Percentiles rank a stretch among this genome's conserved stretches.
Evolutionary conservation across 371 early-diverging fungal species (phyloP).

Genomic region (Coemansia sp.): DNA sequence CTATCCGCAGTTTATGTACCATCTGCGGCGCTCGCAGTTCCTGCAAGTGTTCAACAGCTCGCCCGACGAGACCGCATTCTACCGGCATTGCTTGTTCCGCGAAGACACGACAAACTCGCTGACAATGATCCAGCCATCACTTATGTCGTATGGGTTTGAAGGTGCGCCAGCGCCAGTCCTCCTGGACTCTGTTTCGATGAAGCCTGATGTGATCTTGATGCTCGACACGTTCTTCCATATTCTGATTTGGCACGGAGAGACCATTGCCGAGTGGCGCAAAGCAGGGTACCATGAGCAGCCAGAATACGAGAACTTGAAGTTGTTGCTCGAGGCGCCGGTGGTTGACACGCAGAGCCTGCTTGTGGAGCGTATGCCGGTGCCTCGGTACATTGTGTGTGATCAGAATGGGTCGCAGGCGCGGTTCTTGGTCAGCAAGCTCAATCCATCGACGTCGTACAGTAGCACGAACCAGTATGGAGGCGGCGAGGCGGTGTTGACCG

Average conservation of each 20-base stretch:
- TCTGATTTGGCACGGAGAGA: slow-evolving; percentile 93
- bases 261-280: slow-evolving; percentile 90
- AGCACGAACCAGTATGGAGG: slow-evolving; percentile 66
- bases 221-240: slow-evolving; percentile 99
- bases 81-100: slow-evolving; percentile 89
- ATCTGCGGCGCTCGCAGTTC: slow-evolving; percentile 96
- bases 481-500: slow-evolving; percentile 88
- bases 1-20: slow-evolving; percentile 99
- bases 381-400: slow-evolving; percentile 97
- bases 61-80: slow-evolving; percentile 99
- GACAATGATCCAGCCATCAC: slow-evolving; percentile 99
- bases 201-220: slow-evolving; percentile 93
- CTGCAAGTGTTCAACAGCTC: slow-evolving; percentile 99
- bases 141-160: slow-evolving; percentile 92
- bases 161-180: slow-evolving; percentile 91
- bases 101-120: slow-evolving; percentile 95
- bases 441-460: slow-evolving; percentile 96
- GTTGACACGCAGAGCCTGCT: slow-evolving; percentile 88
- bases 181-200: slow-evolving; percentile 95
- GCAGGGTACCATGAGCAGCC: slow-evolving; percentile 87
- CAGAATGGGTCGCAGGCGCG: slow-evolving; percentile 99
- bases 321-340: slow-evolving; percentile 86
- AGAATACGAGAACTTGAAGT: slow-evolving; percentile 93
- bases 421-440: slow-evolving; percentile 97
- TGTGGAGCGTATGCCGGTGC: slow-evolving; percentile 95